Base-by-base conservation (phyloP, 1,284 basidiomycete genomes). In the Trametes sp. region DNA sequence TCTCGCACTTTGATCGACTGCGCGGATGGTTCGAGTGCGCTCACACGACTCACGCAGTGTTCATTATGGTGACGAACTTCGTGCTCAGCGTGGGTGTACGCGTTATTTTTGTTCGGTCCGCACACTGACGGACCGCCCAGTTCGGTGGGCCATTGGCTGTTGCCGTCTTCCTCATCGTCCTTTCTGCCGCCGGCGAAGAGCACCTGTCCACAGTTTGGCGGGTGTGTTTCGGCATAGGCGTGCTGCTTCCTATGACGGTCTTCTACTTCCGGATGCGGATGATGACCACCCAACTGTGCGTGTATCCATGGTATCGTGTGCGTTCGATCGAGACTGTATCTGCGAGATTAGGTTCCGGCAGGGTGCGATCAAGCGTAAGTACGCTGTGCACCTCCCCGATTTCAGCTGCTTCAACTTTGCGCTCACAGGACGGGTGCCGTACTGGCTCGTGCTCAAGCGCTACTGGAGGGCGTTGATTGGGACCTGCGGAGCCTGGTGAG, bases 41-140 rank as follows among this genome's bases (percentile, higher is more conserved):
- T 65, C 36, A 57, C 50, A 49, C 36, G 53, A 59, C 59, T 41
- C 9, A 58, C 45, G 45, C 72, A 66, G 84, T 89, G 21, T 91
- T 92, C 74, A 88, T 92, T 72, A 83, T 91, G 81, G 89, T 90
- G 63, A 93, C 90, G 26, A 92, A 92, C 72, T 84, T 89, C 52
- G 85, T 88, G 50, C 79, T 89, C 57, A 79, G 79, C 65, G 84
- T 84, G 69, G 67, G 72, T 74, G 38, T 29, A 28, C 16, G 23
- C 23, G 51, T 28, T 24, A 38, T 54, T 56, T 53, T 66, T 51
- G 55, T 57, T 57, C 50, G 13, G 41, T 62, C 54, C 62, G 61
- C n/a, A 44, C 26, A 41, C 50, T 64, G 26, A 62, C 73, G 72
- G 69, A 68, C 73, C 62, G 72, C 70, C 10, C 50, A 84, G 84